Conservation (phyloP, 257 asterid species). For the Nemophila menziesii region DNA sequence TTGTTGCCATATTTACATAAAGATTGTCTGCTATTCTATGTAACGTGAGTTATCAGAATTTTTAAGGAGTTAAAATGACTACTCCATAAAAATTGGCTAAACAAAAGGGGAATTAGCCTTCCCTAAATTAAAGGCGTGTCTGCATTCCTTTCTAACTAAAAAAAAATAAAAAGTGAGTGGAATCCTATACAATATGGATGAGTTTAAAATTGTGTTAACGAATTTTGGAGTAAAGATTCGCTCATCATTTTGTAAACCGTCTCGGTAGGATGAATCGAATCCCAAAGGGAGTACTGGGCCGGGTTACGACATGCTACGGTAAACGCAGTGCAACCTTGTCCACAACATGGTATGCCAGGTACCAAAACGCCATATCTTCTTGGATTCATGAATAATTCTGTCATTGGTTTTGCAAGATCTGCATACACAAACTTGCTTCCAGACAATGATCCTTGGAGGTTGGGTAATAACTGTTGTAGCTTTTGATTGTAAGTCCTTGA, state of each 20-base stretch:
- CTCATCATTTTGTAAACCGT: constrained; percentile 22
- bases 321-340: not conserved
- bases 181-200: too few species aligned
- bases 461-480: constrained; percentile 32
- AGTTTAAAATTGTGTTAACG: too few species aligned
- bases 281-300: constrained; percentile 39
- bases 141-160: too few species aligned
- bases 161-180: too few species aligned
- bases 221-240: not conserved
- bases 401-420: constrained; percentile 35
- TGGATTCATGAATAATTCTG: constrained; percentile 39
- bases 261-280: constrained; percentile 56
- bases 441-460: constrained; percentile 24
- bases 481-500: constrained; percentile 35
- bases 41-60: too few species aligned
- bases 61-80: too few species aligned
- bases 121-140: too few species aligned
- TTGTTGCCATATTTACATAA: too few species aligned
- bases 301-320: constrained; percentile 30
- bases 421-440: constrained; percentile 40
- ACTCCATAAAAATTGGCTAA: too few species aligned
- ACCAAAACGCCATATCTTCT: constrained; percentile 27
- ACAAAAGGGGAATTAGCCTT: too few species aligned
- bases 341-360: not conserved
- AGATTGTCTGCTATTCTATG: too few species aligned